Evolutionary conservation across 805 yeast species (phyloP).

Genomic region (Starmerella etchellsii): DNA sequence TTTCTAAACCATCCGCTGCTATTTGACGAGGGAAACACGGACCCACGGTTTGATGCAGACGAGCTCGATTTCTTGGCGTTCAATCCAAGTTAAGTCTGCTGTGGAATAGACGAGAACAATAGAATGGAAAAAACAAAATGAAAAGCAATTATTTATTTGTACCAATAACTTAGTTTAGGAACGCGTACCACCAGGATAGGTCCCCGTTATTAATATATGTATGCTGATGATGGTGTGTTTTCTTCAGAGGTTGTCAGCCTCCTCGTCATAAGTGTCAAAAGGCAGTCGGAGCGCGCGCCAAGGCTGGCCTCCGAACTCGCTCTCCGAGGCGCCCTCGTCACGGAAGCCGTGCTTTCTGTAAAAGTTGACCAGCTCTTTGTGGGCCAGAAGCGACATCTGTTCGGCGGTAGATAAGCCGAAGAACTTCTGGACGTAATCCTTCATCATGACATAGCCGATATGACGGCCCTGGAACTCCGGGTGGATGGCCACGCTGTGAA

Average conservation of each 20-base stretch:
- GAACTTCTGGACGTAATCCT: conserved; percentile 82
- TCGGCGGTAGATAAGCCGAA: conserved; percentile 79
- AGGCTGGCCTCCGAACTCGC: conserved; percentile 42
- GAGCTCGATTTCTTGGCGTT: conserved; percentile 21
- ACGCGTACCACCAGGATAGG: no score
- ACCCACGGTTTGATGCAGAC: conserved; percentile 12
- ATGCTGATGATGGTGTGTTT: no score
- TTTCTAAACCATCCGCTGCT: conserved; percentile 11
- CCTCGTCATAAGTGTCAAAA: conserved; percentile 21
- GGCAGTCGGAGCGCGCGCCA: conserved; percentile 34
- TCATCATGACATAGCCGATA: conserved; percentile 68
- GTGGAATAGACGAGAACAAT: no score
- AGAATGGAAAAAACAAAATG: no score
- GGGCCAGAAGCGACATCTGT: conserved; percentile 60
- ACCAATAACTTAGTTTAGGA: no score
- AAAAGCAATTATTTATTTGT: no score
- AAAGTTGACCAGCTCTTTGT: conserved; percentile 54
- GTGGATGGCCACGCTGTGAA: conserved; percentile 69
- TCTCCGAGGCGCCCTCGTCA: conserved; percentile 50
- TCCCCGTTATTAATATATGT: no score
- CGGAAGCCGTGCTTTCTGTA: conserved; percentile 73
- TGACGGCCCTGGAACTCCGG: conserved; percentile 70
- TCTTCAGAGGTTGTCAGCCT: conserved; percentile 4
- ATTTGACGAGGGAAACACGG: conserved; percentile 14
- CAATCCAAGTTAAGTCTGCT: conserved; percentile 22